Base-by-base conservation (phyloP, 2,329 filamentous ascomycete genomes). In the Plectosphaerella plurivora region DNA sequence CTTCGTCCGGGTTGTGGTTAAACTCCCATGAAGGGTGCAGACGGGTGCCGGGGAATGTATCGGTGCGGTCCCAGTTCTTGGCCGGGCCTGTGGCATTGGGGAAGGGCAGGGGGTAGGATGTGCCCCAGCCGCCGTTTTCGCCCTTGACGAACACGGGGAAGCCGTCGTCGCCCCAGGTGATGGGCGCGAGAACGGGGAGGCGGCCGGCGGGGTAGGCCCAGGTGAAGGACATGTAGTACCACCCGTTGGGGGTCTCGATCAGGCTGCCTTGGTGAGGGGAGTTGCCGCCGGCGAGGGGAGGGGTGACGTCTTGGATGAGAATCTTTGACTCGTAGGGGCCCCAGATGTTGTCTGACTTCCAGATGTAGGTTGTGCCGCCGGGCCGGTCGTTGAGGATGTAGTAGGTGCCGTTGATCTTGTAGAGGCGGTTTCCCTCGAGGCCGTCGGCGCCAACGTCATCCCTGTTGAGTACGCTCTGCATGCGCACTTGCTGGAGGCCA, bases 191-290 rank as follows among this genome's bases (percentile, higher is more conserved):
- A 2, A 83, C 77, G 0, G 82, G 82, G 11, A 83, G 73, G 20
- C 81, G 73, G 0, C 82, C 82, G 4, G 72, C 75, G 0, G 82
- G 81, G 54, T 81, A 84, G 0, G 73, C 70, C 61, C 78, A 76
- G 4, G 75, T 67, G 61, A 84, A 85, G 0, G 77, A 73, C 63
- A 83, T 76, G 56, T 79, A 85, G 60, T 81, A 83, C 81, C 81
- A 85, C 0, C 77, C 78, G 12, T 71, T 61, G 1, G 72, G 69
- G 0, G 77, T 80, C 50, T 79, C 67, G 5, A 85, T 71, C 2
- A 85, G 65, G 18, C 78, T 75, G 1, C 82, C 82, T 60, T 86
- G 82, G 57, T 83, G 77, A 0, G 76, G 72, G 3, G 64, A 66
- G 5, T 75, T 77, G 1, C 73, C 73, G 15, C 69, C 73, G 0